These are phyloP conservation scores for Cadophora sp. DNA, from an alignment of 2,329 filamentous ascomycete species.

Conservation along the genomic window DNA sequence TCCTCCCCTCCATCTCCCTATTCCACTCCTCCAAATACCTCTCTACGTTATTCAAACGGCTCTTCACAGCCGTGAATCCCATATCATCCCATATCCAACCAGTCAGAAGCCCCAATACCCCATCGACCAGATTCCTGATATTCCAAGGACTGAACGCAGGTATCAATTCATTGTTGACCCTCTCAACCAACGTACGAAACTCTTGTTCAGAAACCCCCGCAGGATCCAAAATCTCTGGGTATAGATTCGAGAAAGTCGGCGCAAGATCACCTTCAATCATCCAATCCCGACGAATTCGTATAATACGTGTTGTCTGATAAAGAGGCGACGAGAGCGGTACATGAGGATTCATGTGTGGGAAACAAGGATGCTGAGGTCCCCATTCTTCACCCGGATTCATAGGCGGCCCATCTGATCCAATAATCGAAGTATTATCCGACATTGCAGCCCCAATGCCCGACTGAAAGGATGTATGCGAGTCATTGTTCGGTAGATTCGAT, in stretches of 20 bases:
- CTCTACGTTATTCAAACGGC: conserved; percentile 73
- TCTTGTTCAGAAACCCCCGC: conserved; percentile 82
- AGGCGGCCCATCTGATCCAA: conserved; percentile 51
- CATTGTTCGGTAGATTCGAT: conserved; percentile 38
- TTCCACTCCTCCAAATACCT: conserved; percentile 90
- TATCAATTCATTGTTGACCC: conserved; percentile 78
- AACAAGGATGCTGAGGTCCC: conserved; percentile 94
- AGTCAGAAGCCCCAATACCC: conserved; percentile 79
- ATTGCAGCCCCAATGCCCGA: conserved; percentile 43
- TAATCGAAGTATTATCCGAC: conserved; percentile 46
- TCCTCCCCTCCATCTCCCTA: conserved; percentile 65
- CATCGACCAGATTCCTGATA: conserved; percentile 79
- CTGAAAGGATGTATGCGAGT: conserved; percentile 38
- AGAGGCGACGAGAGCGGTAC: conserved; percentile 79
- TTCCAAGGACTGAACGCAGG: conserved; percentile 83
- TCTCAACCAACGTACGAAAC: conserved; percentile 82
- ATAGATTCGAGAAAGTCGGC: conserved; percentile 92
- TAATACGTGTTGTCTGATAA: conserved; percentile 82
- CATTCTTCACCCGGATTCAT: conserved; percentile 73
- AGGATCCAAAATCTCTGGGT: conserved; percentile 93
- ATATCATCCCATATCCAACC: conserved; percentile 96
- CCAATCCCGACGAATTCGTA: conserved; percentile 91
- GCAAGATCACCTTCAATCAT: conserved; percentile 87
- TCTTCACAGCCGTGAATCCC: conserved; percentile 78
- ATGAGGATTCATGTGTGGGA: conserved; percentile 90